phyloP scores from a whole-genome alignment of 2,329 filamentous ascomycete genomes.

The Ceratocystis destructans region DNA sequence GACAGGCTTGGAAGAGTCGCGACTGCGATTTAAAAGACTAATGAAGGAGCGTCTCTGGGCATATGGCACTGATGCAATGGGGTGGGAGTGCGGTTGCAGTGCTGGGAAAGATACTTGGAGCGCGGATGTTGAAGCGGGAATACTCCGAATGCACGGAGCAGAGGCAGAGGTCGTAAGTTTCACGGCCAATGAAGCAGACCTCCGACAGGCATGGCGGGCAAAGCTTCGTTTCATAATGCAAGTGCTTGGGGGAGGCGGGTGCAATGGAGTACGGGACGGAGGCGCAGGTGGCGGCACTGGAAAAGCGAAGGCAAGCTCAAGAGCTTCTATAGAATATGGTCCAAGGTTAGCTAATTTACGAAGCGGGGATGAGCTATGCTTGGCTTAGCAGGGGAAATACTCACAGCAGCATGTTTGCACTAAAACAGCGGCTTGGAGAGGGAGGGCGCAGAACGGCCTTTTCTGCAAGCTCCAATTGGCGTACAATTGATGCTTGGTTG shows the following conservation, averaged over 20 bases:
- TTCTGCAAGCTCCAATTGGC: background rate
- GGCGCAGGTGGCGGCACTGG: background rate
- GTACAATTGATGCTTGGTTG: background rate
- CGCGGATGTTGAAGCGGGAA: background rate
- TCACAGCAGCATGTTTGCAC: background rate
- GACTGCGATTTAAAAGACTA: slow-evolving; percentile 6
- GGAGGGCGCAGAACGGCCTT: background rate
- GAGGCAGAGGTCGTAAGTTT: slow-evolving; percentile 25
- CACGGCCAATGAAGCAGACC: slow-evolving; percentile 18
- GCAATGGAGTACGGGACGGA: background rate
- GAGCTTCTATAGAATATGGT: background rate
- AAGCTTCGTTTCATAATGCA: slow-evolving; percentile 33
- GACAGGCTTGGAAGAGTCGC: background rate
- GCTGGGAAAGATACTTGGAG: background rate
- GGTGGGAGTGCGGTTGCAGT: background rate
- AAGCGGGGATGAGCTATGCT: slow-evolving; percentile 1
- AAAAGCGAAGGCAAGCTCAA: background rate
- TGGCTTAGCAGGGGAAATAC: background rate
- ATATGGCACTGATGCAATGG: background rate
- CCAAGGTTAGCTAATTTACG: background rate
- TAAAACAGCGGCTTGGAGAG: background rate
- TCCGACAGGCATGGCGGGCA: slow-evolving; percentile 33
- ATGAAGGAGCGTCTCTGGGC: slow-evolving; percentile 10
- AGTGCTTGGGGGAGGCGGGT: background rate
- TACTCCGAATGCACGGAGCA: background rate